Evolutionary conservation across 73 alveolate species (phyloP), one percentile per base, ranked within the genome.

Genomic region (Paramecium bursaria): DNA sequence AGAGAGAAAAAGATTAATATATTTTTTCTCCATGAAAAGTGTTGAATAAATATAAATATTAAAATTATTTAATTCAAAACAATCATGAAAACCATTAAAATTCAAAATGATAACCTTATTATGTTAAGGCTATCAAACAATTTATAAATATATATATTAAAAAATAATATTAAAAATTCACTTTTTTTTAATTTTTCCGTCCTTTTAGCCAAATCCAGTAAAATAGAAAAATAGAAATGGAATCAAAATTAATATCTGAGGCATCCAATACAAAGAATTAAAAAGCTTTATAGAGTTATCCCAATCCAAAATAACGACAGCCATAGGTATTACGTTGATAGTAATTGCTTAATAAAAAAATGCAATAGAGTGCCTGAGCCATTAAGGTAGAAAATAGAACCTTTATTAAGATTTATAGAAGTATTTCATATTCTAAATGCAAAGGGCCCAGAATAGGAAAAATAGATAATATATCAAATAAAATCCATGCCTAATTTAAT

Each of bases 341-440:
- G 82, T 42, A 4, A 67, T 21, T 4, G 33, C 21, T 3, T 35
- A 53, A 42, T 39, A 67, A 19, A 67, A 35, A 42, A 35, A 67
- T 9, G 82, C 82, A 5, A 42, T 1, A 25, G 44, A 14, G 44
- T 67, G 82, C 14, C 82, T 17, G 21, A 67, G 13, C 7, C 42
- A 1, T 39, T 67, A 3, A 25, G 82, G 82, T n/a, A n/a, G n/a
- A n/a, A 67, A 67, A 19, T 67, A 67, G 21, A 67, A 67, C 44
- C 82, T 67, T 67, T 46, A 39, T 42, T 67, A 21, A 15, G 82
- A 53, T 42, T 67, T 67, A 44, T 67, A 67, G 44, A 67, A 67
- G 44, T 67, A 67, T 19, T 67, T 67, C 26, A 21, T 39, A 1
- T 39, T 57, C 44, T 67, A 42, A 17, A 42, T 57, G 17, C 60